Evolutionary conservation across 352 stramenopile genomes (phyloP).

Genomic region (Peronospora tabacina): DNA sequence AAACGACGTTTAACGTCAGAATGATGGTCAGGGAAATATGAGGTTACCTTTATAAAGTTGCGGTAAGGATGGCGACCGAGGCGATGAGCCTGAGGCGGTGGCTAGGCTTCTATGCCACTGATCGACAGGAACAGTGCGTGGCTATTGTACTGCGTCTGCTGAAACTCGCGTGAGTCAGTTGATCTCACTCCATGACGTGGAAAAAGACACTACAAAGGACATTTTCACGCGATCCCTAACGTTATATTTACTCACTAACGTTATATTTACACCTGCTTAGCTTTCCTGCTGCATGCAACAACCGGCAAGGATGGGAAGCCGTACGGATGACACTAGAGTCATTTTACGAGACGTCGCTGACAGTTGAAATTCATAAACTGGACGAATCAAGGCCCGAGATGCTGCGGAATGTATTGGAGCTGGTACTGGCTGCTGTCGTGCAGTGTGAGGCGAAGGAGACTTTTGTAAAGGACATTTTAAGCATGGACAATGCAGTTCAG

Average conservation of each 20-base stretch:
- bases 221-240: too few species aligned
- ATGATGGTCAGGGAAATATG: constrained; percentile 14
- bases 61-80: constrained; percentile 3
- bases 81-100: constrained; percentile 26
- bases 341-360: constrained; percentile 41
- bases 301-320: not conserved
- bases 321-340: constrained; percentile 29
- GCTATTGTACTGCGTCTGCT: constrained; percentile 13
- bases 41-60: constrained; percentile 13
- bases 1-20: constrained; percentile 2
- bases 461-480: constrained; percentile 63
- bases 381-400: constrained; percentile 7
- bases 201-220: too few species aligned
- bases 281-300: constrained; percentile 8
- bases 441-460: constrained; percentile 45
- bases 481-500: constrained; percentile 51
- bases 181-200: not conserved
- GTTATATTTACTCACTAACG: constrained; percentile 2
- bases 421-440: constrained; percentile 44
- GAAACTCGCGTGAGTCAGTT: constrained; percentile 11
- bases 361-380: constrained; percentile 19
- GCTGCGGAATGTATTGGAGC: constrained; percentile 30
- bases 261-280: constrained; percentile 20
- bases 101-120: constrained; percentile 23
- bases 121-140: constrained; percentile 2